Evolutionary conservation across 2,329 filamentous ascomycete species (phyloP), one percentile per base, ranked within the genome.

Genomic region (Ascosphaera apis): DNA sequence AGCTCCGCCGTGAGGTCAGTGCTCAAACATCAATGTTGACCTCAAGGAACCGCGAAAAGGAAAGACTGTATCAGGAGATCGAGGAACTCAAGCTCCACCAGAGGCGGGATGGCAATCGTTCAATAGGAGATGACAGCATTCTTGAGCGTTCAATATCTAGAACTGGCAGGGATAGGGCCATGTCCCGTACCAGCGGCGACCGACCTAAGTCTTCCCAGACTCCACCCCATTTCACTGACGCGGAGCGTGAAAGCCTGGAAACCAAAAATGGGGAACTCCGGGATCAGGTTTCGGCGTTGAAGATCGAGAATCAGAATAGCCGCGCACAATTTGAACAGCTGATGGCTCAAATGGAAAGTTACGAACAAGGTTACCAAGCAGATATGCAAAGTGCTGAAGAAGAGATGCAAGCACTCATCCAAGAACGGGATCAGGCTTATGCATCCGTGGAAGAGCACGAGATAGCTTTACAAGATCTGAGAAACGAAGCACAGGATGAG

Each of bases 11-110:
- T 37, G 84, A 95, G 53, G 79, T 95, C 19, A 82, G 84, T 41
- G 88, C 88, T 2, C 88, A 98, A 53, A 91, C 84, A 1, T 93
- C 84, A 0, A 95, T 98, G 82, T 67, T 98, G 23, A 93, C 86
- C 1, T 95, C 88, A 25, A 70, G 88, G 16, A 93, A 93, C 49
- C 77, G 83, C 17, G 88, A 98, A 51, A 91, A 92, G 50, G 84
- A 95, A 51, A 72, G 83, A 3, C 64, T 98, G 6, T 91, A 95
- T 53, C 82, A 92, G 50, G 86, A 98, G 52, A 95, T 95, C 42
- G 88, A 98, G 55, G 84, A 93, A 41, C 64, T 98, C 42, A 98
- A 95, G 57, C 72, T 95, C 47, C 72, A 78, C 1, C 76, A 83
- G 44, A 74, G 83, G 37, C 73, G 81, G 42, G 77, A 70, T 41